Evolutionary conservation across 129 eudicot species (phyloP).

Genomic region (Flaveria brownii): DNA sequence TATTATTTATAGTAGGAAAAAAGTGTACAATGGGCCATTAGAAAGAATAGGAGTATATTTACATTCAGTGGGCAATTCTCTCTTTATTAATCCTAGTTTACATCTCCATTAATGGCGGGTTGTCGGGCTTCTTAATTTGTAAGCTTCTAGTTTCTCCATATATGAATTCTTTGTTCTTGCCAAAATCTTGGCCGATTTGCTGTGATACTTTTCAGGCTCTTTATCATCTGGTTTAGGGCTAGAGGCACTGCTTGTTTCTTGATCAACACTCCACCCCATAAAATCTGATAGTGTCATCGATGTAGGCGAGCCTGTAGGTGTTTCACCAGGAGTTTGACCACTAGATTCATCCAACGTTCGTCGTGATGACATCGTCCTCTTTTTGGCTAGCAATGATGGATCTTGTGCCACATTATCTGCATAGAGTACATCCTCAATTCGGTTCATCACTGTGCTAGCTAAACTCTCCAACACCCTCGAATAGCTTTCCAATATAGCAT

Average conservation of each 20-base stretch:
- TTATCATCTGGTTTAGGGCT: slow-evolving; percentile 35
- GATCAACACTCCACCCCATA: slow-evolving; percentile 69
- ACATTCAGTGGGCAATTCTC: slow-evolving; percentile 11
- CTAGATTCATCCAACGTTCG: slow-evolving; percentile 11
- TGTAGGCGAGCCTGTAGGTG: slow-evolving; percentile 43
- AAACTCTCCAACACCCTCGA: slow-evolving; percentile 79
- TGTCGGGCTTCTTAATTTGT: slow-evolving; percentile 70
- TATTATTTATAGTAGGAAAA: too few species aligned
- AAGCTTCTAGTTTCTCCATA: slow-evolving; percentile 60
- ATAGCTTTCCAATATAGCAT: slow-evolving; percentile 69
- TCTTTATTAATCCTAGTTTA: slow-evolving; percentile 17
- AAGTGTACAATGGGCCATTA: background rate
- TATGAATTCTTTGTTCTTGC: slow-evolving; percentile 47
- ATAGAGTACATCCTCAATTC: slow-evolving; percentile 72
- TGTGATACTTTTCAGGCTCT: slow-evolving; percentile 30
- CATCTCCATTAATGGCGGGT: slow-evolving; percentile 45
- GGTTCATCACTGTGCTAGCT: slow-evolving; percentile 66
- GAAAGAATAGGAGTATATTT: slow-evolving; percentile 26
- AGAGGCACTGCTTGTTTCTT: slow-evolving; percentile 19
- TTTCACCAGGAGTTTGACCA: slow-evolving; percentile 19
- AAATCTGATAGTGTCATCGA: slow-evolving; percentile 66
- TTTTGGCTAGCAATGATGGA: slow-evolving; percentile 43
- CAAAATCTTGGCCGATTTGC: slow-evolving; percentile 41
- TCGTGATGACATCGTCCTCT: slow-evolving; percentile 34
- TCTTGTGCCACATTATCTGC: slow-evolving; percentile 64